These are phyloP conservation scores for Diaporthe citri DNA, from an alignment of 2,329 filamentous ascomycete genomes.

Conservation along the genomic window DNA sequence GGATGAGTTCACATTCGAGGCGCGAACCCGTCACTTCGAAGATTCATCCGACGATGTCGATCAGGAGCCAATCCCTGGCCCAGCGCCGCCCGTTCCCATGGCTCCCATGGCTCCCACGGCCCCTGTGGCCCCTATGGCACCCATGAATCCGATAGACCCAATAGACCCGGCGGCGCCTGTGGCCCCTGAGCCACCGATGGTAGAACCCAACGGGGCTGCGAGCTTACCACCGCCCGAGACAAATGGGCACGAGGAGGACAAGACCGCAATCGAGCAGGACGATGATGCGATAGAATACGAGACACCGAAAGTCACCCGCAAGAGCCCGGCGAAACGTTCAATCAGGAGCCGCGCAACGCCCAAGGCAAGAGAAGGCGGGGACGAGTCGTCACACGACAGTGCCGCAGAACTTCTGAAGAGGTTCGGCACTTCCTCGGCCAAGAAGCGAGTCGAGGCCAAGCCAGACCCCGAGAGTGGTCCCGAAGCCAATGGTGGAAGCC, in stretches of 20 bases:
- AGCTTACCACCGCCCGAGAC: neutral
- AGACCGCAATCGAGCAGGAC: neutral
- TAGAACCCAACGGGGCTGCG: neutral
- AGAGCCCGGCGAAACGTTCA: conserved; percentile 10
- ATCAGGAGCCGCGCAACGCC: neutral
- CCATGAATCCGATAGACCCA: conserved; percentile 18
- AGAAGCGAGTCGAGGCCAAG: neutral
- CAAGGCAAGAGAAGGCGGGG: neutral
- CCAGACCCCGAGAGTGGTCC: neutral
- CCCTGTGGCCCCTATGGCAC: conserved; percentile 1
- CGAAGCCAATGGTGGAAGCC: neutral
- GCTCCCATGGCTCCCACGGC: conserved; percentile 24
- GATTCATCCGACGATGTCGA: conserved; percentile 34
- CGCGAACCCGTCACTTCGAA: neutral
- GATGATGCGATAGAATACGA: conserved; percentile 39
- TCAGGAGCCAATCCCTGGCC: conserved; percentile 5
- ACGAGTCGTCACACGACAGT: conserved; percentile 6
- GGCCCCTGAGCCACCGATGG: neutral
- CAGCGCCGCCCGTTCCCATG: conserved; percentile 30
- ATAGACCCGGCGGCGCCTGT: neutral
- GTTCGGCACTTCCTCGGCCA: conserved; percentile 4
- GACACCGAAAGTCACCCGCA: conserved; percentile 36
- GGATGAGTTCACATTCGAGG: conserved; percentile 34
- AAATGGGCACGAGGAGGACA: conserved; percentile 16
- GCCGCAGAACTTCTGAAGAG: conserved; percentile 1